A percentile compares a stretch with the other conserved stretches of the same genome.
phyloP scores from a whole-genome alignment of 495 filamentous ascomycete species.

The Podospora comata region DNA sequence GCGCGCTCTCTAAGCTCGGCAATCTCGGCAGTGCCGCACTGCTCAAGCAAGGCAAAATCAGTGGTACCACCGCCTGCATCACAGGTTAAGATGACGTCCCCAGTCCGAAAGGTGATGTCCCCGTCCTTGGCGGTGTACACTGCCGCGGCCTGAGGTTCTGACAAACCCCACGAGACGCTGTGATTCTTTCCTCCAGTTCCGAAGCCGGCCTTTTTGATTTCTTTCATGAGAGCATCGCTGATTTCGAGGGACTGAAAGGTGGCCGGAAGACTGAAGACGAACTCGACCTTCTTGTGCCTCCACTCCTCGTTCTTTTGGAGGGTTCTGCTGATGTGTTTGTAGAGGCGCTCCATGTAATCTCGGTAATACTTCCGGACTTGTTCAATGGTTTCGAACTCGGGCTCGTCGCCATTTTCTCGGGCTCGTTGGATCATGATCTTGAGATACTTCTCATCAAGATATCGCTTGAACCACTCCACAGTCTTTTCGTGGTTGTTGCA shows the following conservation, averaged over 20 bases:
- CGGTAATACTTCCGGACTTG: not conserved
- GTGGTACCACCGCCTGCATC: slow-evolving; percentile 6
- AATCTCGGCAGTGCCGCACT: not conserved
- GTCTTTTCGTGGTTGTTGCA: not conserved
- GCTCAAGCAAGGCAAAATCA: slow-evolving; percentile 2
- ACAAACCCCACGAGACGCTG: not conserved
- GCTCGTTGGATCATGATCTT: not conserved
- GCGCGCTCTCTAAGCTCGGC: not conserved
- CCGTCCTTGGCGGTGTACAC: slow-evolving; percentile 3
- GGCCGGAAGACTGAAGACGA: slow-evolving; percentile 4
- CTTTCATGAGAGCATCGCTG: slow-evolving; percentile 5
- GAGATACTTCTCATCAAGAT: slow-evolving; percentile 4
- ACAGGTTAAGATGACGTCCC: slow-evolving; percentile 1
- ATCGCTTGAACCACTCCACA: slow-evolving; percentile 4
- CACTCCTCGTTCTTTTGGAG: not conserved
- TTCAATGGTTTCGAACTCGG: not conserved
- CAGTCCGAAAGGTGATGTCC: not conserved
- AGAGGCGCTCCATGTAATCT: slow-evolving; percentile 6
- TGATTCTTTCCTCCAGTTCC: slow-evolving; percentile 3
- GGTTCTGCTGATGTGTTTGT: not conserved
- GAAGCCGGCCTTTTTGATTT: slow-evolving; percentile 4
- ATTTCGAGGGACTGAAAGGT: slow-evolving; percentile 2
- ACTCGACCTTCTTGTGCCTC: slow-evolving; percentile 3
- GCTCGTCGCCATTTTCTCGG: not conserved
- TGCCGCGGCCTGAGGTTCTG: slow-evolving; percentile 1